phyloP scores from a whole-genome alignment of 2,329 filamentous ascomycete genomes.

The Colletotrichum sansevieriae region DNA sequence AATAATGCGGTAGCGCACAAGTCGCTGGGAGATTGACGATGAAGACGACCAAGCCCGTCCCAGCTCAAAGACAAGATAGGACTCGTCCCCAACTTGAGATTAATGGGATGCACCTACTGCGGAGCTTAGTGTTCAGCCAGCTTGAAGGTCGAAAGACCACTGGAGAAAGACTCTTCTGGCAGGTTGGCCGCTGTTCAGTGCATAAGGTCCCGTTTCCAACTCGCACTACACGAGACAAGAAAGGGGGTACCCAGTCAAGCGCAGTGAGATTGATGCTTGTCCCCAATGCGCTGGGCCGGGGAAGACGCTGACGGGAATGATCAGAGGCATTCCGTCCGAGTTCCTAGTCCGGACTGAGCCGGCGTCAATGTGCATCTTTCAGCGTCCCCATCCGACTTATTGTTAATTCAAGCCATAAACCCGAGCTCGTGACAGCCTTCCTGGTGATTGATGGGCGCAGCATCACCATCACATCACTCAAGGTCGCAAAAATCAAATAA shows the following conservation, averaged over 20 bases:
- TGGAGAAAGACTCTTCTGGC: conserved; percentile 9
- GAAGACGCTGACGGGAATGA: conserved; percentile 23
- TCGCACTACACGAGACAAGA: conserved; percentile 28
- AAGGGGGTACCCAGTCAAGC: conserved; percentile 34
- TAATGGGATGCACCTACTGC: no score
- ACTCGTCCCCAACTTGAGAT: neutral
- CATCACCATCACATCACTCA: conserved; percentile 25
- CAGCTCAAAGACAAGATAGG: neutral
- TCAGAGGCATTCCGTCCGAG: conserved; percentile 22
- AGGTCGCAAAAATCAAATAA: conserved; percentile 15
- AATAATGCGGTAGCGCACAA: conserved; percentile 29
- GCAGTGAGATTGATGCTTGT: conserved; percentile 27
- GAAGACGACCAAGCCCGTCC: neutral
- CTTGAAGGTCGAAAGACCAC: neutral
- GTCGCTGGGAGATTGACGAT: neutral
- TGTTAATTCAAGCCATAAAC: conserved; percentile 27
- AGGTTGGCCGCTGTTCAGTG: conserved; percentile 39
- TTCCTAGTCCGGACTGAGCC: conserved; percentile 3
- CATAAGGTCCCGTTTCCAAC: conserved; percentile 35
- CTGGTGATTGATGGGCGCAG: conserved; percentile 24
- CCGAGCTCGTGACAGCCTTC: conserved; percentile 17
- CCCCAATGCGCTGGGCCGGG: conserved; percentile 28
- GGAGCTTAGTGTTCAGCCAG: no score
- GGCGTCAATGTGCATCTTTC: conserved; percentile 9
- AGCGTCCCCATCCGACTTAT: conserved; percentile 14